Base-by-base conservation (phyloP, 202 grass and related monocot genomes). In the Schoenoplectus tabernaemontani region DNA sequence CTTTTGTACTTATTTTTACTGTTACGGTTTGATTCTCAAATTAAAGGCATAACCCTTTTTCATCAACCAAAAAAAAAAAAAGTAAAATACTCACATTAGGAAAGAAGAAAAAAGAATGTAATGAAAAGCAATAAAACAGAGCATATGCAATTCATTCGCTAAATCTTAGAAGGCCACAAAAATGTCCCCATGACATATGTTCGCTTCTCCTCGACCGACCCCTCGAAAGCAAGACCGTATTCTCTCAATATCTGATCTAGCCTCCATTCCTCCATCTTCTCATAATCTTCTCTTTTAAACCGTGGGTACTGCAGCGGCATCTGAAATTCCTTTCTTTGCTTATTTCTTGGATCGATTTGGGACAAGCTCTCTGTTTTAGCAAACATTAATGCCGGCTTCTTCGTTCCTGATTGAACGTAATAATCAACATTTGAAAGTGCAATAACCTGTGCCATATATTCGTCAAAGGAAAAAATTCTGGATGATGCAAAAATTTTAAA, bases 201-300 rank as follows among this genome's bases (percentile, higher is more conserved):
- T 54, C 80, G 56, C 73, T 83, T 87, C 62, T 87, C 80, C 38
- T 78, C 63, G 13, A 87, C 26, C 19, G 60, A 39, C 3, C 80
- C 85, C 41, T 83, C 39, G 33, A 78, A 78, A 2, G 68, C 9
- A 57, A 87, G 47, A 0, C 80, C 85, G n/a, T 87, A 87, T 44
- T 87, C 70, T 34, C 38, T 47, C 9, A 87, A 62, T 53, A 87
- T 11, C 57, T 58, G n/a, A 65, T 87, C 62, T 48, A 87, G 4
- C 42, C 59, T 68, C 80, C 80, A 83, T 37, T 79, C 80, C 11
- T 82, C 80, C 85, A 87, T 87, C 72, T 51, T 78, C 47, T 78
- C 51, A 58, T 87, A 87, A 68, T 87, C 72, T 8, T 67, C 72
- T 46, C 34, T 82, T 34, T 50, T 83, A 66, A 57, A 87, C 3